Evolutionary conservation across 176 grass and related monocot genomes (phyloP), one percentile per base, ranked within the genome.

Genomic region (Calamus simplicifolius): DNA sequence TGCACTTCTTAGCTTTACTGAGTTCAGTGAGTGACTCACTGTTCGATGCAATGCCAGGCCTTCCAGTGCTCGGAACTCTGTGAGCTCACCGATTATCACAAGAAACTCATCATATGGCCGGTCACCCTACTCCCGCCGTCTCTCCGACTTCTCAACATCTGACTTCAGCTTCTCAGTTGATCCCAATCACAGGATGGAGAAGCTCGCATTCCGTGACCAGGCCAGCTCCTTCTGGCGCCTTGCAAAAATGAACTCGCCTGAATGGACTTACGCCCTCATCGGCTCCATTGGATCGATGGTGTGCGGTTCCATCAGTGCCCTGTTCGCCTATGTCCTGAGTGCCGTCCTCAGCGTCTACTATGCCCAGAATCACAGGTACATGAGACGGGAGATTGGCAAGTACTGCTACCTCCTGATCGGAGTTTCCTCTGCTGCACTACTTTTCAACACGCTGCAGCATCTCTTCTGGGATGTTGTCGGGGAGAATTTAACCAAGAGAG

Each of bases 371-470:
- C 50, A 64, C 63, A 57, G 59, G 27, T 58, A 68, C 51, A 76
- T 76, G 63, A 57, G 66, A 25, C 63, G 23, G 5, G 73, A 76
- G 54, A 52, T 76, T 18, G 51, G n/a, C 27, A 76, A 57, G 31
- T 67, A 67, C 48, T 76, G 63, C 57, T 67, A 67, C 57, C 49
- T 76, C 23, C 56, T 76, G 49, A 52, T 76, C 23, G 73, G 73
- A 14, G 38, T 67, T 15, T 64, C 73, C 29, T 76, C 66, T 38
- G 66, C 51, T 51, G 66, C 73, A 16, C 27, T 76, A 10, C 62
- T 67, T 16, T 64, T 76, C 66, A 67, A 76, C 57, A 67, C 58
- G 13, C 50, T 76, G 55, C 73, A 76, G 57, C 73, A 76, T 53
- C 43, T 59, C 53, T 76, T 67, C 63, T 76, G 50, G 27, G 61